Conservation (phyloP, 306 rosid species). For the Trichosanthes truncata region DNA sequence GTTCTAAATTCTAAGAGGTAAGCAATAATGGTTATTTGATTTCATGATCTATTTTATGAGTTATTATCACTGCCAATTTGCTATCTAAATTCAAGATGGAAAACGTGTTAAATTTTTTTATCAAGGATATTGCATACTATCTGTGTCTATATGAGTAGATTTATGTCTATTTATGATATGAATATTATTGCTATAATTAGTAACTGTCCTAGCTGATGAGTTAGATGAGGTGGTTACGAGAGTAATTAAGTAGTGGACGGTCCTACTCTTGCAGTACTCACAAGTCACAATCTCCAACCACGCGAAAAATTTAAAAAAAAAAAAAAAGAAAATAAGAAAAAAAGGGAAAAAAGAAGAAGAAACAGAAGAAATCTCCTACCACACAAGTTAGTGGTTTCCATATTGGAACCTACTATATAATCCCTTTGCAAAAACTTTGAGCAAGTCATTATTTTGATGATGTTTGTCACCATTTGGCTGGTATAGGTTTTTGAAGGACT, state of each 20-base stretch:
- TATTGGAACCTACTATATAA: background rate
- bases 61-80: background rate
- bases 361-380: background rate
- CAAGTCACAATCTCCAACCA: background rate
- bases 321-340: background rate
- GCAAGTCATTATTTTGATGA: background rate
- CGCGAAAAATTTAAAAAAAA: background rate
- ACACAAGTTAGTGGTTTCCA: background rate
- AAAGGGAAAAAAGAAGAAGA: background rate
- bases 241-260: background rate
- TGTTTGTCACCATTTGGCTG: slow-evolving; percentile 5
- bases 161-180: background rate
- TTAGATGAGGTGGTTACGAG: background rate
- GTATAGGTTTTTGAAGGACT: slow-evolving; percentile 75
- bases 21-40: slow-evolving; percentile 1
- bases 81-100: background rate
- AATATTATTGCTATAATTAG: background rate
- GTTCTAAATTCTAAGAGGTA: slow-evolving; percentile 91
- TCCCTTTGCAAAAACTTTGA: background rate
- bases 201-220: background rate
- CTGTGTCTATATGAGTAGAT: background rate
- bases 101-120: background rate
- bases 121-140: background rate
- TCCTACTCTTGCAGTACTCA: background rate
- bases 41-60: background rate